Conservation (phyloP, 345 rosid genomes). For the Brassica nigra region DNA sequence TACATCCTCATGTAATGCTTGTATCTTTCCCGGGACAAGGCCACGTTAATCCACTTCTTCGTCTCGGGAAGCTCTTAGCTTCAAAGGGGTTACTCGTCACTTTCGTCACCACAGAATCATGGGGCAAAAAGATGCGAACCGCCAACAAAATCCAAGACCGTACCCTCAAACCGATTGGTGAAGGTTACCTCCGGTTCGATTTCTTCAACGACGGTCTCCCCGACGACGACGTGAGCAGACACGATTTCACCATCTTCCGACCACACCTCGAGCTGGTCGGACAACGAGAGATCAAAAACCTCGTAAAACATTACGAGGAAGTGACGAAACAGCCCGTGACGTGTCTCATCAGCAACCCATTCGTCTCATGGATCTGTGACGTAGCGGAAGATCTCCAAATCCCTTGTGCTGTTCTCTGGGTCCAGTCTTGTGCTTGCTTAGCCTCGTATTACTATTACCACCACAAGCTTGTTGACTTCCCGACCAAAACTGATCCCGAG, state of each 20-base stretch:
- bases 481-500: constrained; percentile 54
- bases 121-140: constrained; percentile 57
- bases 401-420: constrained; percentile 90
- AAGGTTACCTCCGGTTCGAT: constrained; percentile 66
- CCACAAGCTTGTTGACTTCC: constrained; percentile 57
- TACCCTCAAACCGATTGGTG: constrained; percentile 56
- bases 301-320: constrained; percentile 51
- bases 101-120: constrained; percentile 51
- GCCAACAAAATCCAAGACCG: constrained; percentile 50
- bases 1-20: constrained; percentile 62
- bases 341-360: constrained; percentile 80
- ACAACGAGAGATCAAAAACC: constrained; percentile 47
- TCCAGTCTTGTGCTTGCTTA: constrained; percentile 83
- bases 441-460: constrained; percentile 65
- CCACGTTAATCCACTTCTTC: constrained; percentile 76
- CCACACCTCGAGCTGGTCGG: constrained; percentile 60
- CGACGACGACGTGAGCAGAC: constrained; percentile 52
- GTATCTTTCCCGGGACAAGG: constrained; percentile 87
- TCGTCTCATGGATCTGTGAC: constrained; percentile 83
- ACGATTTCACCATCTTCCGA: constrained; percentile 24
- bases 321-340: constrained; percentile 61
- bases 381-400: constrained; percentile 65
- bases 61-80: constrained; percentile 76
- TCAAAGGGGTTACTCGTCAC: constrained; percentile 77
- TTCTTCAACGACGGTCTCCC: constrained; percentile 65